A percentile compares a stretch with the other conserved stretches of the same genome.
These are phyloP conservation scores for Lactifluus piperatus DNA, from an alignment of 768 basidiomycete genomes.

Conservation along the genomic window DNA sequence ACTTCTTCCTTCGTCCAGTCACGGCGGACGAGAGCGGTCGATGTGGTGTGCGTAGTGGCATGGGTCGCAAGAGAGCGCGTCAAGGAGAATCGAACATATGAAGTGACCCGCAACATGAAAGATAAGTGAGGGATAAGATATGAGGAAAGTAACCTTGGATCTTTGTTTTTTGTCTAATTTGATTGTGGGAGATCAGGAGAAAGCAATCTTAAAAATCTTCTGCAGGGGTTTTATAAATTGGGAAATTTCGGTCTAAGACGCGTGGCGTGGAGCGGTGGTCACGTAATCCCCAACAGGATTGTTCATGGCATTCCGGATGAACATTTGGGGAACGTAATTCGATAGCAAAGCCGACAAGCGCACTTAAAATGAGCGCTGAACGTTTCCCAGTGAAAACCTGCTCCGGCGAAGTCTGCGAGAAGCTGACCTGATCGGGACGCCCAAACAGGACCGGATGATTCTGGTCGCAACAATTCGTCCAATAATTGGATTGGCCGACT, in stretches of 20 bases:
- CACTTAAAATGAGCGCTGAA: background rate
- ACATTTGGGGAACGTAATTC: background rate
- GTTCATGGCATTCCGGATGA: background rate
- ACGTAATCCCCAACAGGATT: slow-evolving; percentile 1
- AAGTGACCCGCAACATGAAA: slow-evolving; percentile 34
- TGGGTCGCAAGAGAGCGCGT: slow-evolving; percentile 57
- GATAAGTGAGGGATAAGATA: background rate
- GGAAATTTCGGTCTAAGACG: no score
- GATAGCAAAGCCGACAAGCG: background rate
- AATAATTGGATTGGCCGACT: no score
- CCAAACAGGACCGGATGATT: no score
- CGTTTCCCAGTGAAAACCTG: background rate
- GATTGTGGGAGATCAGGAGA: background rate
- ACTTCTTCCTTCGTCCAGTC: slow-evolving; percentile 78
- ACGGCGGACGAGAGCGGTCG: slow-evolving; percentile 35
- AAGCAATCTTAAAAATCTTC: no score
- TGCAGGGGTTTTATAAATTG: no score
- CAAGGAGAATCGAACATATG: slow-evolving; percentile 22
- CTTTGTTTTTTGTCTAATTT: background rate
- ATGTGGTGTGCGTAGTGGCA: slow-evolving; percentile 25
- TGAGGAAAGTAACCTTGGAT: background rate
- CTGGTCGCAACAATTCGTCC: background rate
- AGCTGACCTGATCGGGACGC: no score
- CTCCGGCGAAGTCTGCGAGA: no score
- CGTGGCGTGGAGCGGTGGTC: no score